Conservation (phyloP, 805 yeast genomes). For the Cyberlindnera veronae region DNA sequence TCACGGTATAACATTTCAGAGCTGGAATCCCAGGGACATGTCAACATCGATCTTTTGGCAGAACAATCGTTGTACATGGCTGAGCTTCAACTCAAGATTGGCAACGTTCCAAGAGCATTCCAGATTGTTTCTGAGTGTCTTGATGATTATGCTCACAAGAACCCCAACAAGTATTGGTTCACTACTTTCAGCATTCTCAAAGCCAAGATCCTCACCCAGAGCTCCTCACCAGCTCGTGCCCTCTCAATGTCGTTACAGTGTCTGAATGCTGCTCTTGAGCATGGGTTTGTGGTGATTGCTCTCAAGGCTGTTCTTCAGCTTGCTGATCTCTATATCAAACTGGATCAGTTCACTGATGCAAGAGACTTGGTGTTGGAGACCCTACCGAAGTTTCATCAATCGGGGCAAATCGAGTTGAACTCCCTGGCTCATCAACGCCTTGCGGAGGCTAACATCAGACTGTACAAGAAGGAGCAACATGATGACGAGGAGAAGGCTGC, state of each 20-base stretch:
- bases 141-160: constrained; percentile 13
- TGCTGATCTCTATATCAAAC: constrained; percentile 39
- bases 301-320: constrained; percentile 47
- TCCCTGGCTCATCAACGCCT: constrained; percentile 37
- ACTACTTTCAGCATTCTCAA: constrained; percentile 46
- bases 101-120: constrained; percentile 23
- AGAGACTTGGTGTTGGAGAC: constrained; percentile 36
- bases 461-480: background rate
- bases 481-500: constrained; percentile 1
- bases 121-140: constrained; percentile 19
- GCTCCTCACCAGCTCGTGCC: constrained; percentile 47
- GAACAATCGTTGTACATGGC: constrained; percentile 27
- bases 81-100: constrained; percentile 21
- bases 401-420: constrained; percentile 36
- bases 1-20: constrained; percentile 27
- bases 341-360: constrained; percentile 43
- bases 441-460: constrained; percentile 28
- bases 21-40: constrained; percentile 23
- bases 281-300: constrained; percentile 42
- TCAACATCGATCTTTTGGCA: constrained; percentile 29
- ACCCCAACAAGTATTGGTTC: constrained; percentile 39
- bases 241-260: constrained; percentile 48
- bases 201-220: constrained; percentile 39
- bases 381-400: constrained; percentile 43
- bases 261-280: constrained; percentile 42